These are phyloP conservation scores for Heteromeles arbutifolia DNA, from an alignment of 306 rosid species.

Conservation along the genomic window DNA sequence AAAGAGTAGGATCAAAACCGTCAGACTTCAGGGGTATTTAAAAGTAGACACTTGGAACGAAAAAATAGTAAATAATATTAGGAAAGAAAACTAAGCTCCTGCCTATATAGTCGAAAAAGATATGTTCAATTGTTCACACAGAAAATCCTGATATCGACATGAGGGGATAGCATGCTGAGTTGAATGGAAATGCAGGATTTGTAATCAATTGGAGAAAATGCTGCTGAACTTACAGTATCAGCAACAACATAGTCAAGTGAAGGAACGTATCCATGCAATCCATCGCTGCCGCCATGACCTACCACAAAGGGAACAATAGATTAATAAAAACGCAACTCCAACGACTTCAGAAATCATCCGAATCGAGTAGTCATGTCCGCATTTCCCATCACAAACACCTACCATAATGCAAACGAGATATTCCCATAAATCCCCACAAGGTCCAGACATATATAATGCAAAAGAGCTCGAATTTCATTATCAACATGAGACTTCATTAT, in stretches of 20 bases:
- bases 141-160: not conserved
- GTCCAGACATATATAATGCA: not conserved
- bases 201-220: not conserved
- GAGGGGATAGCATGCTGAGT: not conserved
- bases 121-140: not conserved
- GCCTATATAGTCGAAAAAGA: not conserved
- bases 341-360: not conserved
- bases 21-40: not conserved
- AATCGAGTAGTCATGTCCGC: not conserved
- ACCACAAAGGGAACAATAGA: slow-evolving; percentile 14
- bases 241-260: slow-evolving; percentile 96
- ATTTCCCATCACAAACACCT: not conserved
- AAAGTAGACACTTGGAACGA: not conserved
- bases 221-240: slow-evolving; percentile 63
- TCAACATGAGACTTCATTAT: not conserved
- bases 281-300: slow-evolving; percentile 99
- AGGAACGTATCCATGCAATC: slow-evolving; percentile 97
- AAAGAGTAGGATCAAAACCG: not conserved
- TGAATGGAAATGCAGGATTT: not conserved
- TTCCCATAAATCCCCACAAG: not conserved
- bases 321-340: not conserved
- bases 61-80: not conserved
- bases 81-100: not conserved
- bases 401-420: not conserved
- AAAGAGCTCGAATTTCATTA: not conserved